Percentiles rank a stretch among this genome's conserved stretches.
Evolutionary conservation across 169 alveolate species (phyloP).

Genomic region (Theileria annulata): DNA sequence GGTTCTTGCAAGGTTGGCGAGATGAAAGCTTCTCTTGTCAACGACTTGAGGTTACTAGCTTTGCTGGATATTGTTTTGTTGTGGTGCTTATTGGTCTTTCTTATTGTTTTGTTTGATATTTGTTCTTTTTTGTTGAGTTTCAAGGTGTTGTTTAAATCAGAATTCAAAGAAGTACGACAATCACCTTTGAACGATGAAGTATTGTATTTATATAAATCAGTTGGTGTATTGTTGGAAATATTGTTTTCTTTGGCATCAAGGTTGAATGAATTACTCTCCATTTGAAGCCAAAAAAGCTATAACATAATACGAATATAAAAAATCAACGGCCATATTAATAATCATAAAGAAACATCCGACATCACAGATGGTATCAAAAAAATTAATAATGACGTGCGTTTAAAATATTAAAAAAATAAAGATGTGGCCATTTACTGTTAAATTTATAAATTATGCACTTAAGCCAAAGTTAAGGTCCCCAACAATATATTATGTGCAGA

Average conservation of each 20-base stretch:
- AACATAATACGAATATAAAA: background rate
- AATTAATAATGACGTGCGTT: background rate
- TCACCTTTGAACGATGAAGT: conserved; percentile 11
- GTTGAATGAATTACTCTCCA: conserved; percentile 18
- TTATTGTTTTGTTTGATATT: background rate
- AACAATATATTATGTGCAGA: conserved; percentile 25
- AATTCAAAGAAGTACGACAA: background rate
- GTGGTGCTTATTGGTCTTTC: background rate
- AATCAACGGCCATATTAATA: conserved; percentile 27
- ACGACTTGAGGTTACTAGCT: background rate
- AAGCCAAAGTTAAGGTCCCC: conserved; percentile 19
- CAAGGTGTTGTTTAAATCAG: background rate
- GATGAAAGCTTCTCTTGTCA: background rate
- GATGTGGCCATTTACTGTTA: background rate
- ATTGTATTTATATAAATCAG: background rate
- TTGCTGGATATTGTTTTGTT: background rate
- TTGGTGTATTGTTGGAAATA: background rate
- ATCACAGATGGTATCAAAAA: conserved; percentile 14
- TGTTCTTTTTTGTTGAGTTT: background rate
- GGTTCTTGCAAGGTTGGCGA: background rate
- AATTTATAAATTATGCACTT: conserved; percentile 19
- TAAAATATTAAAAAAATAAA: conserved; percentile 14
- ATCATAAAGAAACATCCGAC: conserved; percentile 10
- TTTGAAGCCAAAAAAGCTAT: conserved; percentile 11
- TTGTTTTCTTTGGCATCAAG: conserved; percentile 9